Percentiles rank a stretch among this genome's conserved stretches.
These are phyloP conservation scores for Acanthamoeba quina DNA, from an alignment of 208 protist genomes.

Conservation along the genomic window DNA sequence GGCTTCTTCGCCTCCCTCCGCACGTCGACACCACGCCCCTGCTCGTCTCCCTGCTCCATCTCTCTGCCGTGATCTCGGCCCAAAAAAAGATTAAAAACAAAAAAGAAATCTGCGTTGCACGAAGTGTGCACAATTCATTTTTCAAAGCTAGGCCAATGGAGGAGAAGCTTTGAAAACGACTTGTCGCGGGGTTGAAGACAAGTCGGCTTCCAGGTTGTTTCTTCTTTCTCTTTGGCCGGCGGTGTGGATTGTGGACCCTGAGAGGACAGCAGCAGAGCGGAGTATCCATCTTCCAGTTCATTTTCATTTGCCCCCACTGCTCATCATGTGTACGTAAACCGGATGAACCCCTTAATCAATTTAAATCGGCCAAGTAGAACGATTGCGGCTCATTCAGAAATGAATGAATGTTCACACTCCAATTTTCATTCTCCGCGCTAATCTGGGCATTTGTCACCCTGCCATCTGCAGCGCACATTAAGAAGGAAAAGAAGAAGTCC, in stretches of 20 bases:
- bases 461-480: background rate
- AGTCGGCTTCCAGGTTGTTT: background rate
- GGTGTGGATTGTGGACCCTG: background rate
- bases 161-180: background rate
- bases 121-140: background rate
- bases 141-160: too few species aligned
- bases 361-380: too few species aligned
- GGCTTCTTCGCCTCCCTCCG: background rate
- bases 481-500: constrained; percentile 42
- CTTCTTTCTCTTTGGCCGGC: constrained; percentile 1
- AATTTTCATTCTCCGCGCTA: too few species aligned
- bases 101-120: background rate
- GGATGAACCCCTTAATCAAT: too few species aligned
- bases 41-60: background rate
- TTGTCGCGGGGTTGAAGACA: background rate
- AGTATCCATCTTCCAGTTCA: background rate
- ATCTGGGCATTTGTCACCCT: too few species aligned
- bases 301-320: background rate
- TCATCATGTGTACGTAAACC: background rate
- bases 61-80: too few species aligned
- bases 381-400: too few species aligned
- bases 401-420: too few species aligned
- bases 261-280: background rate
- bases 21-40: background rate
- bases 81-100: background rate